Conservation (phyloP, 371 early-diverging fungal genomes). For the Mucor piriformis region DNA sequence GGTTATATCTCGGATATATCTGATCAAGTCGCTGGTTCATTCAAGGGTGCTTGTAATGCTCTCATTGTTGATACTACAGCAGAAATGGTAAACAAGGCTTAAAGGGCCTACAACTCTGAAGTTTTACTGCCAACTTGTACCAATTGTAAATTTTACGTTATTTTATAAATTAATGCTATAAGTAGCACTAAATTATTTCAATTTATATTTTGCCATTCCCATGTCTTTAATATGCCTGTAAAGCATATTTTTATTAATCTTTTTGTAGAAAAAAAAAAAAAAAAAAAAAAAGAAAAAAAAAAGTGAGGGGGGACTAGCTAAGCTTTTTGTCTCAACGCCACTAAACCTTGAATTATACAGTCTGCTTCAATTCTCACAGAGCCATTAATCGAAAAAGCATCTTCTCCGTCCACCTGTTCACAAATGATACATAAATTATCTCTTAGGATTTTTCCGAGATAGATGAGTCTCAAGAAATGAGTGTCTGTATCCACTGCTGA, state of each 20-base stretch:
- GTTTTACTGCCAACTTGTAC: no score
- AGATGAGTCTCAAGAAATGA: slow-evolving; percentile 37
- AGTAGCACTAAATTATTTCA: no score
- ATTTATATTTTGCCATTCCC: no score
- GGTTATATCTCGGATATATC: background rate
- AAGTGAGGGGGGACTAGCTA: background rate
- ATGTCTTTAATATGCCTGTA: no score
- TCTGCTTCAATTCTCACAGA: slow-evolving; percentile 20
- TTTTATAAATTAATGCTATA: no score
- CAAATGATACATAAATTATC: slow-evolving; percentile 28
- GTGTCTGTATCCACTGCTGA: slow-evolving; percentile 20
- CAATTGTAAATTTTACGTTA: no score
- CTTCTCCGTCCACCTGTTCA: background rate
- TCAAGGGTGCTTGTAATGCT: slow-evolving; percentile 19
- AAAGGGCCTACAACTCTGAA: slow-evolving; percentile 19
- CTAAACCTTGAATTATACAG: slow-evolving; percentile 38
- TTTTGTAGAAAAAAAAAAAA: no score
- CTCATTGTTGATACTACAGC: slow-evolving; percentile 20
- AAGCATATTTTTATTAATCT: background rate
- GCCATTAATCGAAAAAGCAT: background rate
- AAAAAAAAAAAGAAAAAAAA: background rate
- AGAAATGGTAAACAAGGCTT: slow-evolving; percentile 16
- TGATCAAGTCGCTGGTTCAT: slow-evolving; percentile 21
- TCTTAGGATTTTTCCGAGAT: slow-evolving; percentile 37
- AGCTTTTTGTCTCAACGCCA: slow-evolving; percentile 1